A percentile compares a stretch with the other conserved stretches of the same genome.
Evolutionary conservation across 169 alveolate genomes (phyloP).

Genomic region (Blepharisma undulans): DNA sequence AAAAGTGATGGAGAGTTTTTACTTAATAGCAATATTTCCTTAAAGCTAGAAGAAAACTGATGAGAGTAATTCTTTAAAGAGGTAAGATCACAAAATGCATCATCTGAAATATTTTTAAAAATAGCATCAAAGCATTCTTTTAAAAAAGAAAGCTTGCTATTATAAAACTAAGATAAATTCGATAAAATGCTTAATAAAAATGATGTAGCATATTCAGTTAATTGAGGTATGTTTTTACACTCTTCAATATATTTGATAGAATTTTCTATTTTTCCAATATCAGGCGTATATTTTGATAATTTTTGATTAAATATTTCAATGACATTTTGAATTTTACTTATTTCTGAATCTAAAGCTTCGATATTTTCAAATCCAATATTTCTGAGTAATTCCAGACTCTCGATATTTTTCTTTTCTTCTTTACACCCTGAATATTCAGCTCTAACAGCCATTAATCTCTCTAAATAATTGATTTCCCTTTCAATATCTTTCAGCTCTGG

Average conservation of each 20-base stretch:
- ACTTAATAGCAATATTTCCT: background rate
- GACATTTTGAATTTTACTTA: background rate
- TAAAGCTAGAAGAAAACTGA: background rate
- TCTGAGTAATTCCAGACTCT: background rate
- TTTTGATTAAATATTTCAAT: background rate
- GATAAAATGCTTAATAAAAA: background rate
- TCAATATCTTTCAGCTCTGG: background rate
- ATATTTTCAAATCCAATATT: background rate
- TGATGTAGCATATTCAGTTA: background rate
- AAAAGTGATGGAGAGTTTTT: background rate
- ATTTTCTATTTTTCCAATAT: background rate
- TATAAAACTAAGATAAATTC: background rate
- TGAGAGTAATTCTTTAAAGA: background rate
- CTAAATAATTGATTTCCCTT: background rate
- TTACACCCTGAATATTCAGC: background rate
- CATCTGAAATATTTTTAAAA: background rate
- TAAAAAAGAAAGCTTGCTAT: background rate
- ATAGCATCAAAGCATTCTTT: background rate
- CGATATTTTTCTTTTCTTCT: background rate
- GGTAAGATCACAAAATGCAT: background rate
- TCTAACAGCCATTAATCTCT: background rate
- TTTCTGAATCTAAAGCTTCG: background rate
- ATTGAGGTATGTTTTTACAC: background rate
- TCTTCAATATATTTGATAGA: background rate
- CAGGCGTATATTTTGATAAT: background rate